Evolutionary conservation across 495 filamentous ascomycete genomes (phyloP), one percentile per base, ranked within the genome.

Genomic region (Sphaerosporella brunnea): DNA sequence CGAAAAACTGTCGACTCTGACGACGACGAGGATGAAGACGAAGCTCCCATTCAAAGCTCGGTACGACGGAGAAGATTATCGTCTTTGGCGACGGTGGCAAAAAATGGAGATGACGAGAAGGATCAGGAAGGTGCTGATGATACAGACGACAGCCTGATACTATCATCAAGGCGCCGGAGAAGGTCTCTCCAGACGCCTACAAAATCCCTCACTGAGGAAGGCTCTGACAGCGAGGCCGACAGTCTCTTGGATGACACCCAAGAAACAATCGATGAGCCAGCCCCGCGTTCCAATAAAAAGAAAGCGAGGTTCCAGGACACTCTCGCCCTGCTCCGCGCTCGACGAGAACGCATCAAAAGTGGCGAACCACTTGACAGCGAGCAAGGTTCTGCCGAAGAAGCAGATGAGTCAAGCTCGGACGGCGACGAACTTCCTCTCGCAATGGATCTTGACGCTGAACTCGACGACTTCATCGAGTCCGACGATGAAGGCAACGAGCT

Each of bases 381-480:
- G 5, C 5, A n/a, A 7, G 18, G 18, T 39, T 28, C 20, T 19
- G 39, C 5, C 20, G 20, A 7, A 13, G 39, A 43, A 21, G 54
- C 48, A 13, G 43, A 50, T 3, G 48, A 51, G n/a, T 50, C 50
- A 5, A 45, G n/a, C 43, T 9, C 7, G 20, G 43, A 15, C 10
- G 23, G 37, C 13, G 53, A 28, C 9, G 26, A 43, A 39, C 11
- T 21, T 4, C n/a, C 4, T 21, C 28, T 7, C 19, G 2, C 20
- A 23, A 11, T 10, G 20, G 15, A 39, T 26, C n/a, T 20, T 13
- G 25, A 50, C 4, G 37, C 40, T 3, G 40, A 51, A 3, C 39
- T 50, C 5, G 36, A 43, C 7, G 36, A 39, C 23, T 57, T 53
- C 52, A 48, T 57, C 15, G 39, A 55, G 15, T 51, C 54, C n/a